Evolutionary conservation across 2,329 filamentous ascomycete species (phyloP), one percentile per base, ranked within the genome.

Genomic region (Chaetomiaceae sp.): DNA sequence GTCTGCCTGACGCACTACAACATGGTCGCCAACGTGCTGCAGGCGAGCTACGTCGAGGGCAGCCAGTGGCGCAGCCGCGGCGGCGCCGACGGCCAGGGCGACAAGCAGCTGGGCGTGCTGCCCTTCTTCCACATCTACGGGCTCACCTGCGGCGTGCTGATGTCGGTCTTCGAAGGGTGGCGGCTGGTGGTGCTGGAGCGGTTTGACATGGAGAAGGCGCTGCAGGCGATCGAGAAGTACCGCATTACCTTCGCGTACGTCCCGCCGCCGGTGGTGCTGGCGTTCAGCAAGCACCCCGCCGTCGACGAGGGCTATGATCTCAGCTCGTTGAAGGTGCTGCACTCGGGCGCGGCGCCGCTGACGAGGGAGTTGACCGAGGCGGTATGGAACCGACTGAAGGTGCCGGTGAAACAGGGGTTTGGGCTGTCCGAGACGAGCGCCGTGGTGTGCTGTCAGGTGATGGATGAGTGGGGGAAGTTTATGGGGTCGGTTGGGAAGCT

Each of bases 41-140:
- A 88, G 69, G 65, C 77, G 25, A 67, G 68, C 1, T 64, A 70
- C 23, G 71, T 77, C 4, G 85, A 90, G 53, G 73, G 71, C 1
- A 73, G 71, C 0, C 75, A 82, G 38, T 67, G 88, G 50, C 73
- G 71, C 18, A 80, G 81, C 67, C 73, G 79, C 34, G 82, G 84
- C 4, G 78, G 80, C 1, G 65, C 73, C 2, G 79, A 80, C 63
- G 82, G 82, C 8, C 75, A 82, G 51, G 79, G 83, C 0, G 91
- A 96, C 66, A 82, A 79, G 54, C 74, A 94, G 27, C 69, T 96
- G 6, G 88, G 87, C 1, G 86, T 95, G 54, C 70, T 96, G 10
- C 91, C 91, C 0, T 94, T 96, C 68, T 96, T 90, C 71, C 90
- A 96, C 66, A 91, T 95, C 58, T 96, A 95, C 65, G 87, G 87